Base-by-base conservation (phyloP, 1,284 basidiomycete genomes). In the Rhodotorula sp. region DNA sequence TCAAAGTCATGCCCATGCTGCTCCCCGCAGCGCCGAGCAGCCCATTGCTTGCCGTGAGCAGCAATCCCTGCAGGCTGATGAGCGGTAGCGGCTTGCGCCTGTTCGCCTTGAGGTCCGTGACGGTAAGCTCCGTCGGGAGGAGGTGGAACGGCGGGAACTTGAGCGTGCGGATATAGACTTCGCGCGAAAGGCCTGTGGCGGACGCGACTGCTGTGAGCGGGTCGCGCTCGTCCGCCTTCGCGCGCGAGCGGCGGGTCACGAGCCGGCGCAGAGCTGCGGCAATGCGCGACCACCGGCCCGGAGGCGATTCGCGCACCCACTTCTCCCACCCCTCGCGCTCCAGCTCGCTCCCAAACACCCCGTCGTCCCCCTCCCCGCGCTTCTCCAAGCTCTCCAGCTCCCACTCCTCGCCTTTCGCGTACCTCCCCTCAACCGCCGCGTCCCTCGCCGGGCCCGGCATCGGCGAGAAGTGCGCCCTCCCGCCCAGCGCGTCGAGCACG, bases 71-170 rank as follows among this genome's bases (percentile, higher is more conserved):
- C 15, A 50, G 4, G 48, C 58, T 63, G 8, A 69, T 21, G 3
- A 72, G 68, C 36, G 72, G 64, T 1, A 67, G 64, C 21, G 76
- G 68, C 19, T 53, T 56, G 3, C 63, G 59, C 25, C 71, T 67
- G 37, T 79, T 79, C 41, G 56, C 44, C 66, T 78, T 77, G 37
- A 79, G 67, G 48, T 78, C 78, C 29, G 72, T 67, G 22, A 79
- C 70, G 13, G 77, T 79, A 1, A 77, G 34, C n/a, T 67, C 22
- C 2, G 65, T 61, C 37, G 78, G 78, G 15, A 79, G 27, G 8
- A 72, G 72, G 57, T 79, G 78, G 62, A 79, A 75, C 4, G 78
- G 78, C 27, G 78, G 78, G 41, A 79, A 78, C 59, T 78, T 75
- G 36, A 71, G 70, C 32, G 70, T 53, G 34, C 61, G 39, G 37